A percentile compares a stretch with the other conserved stretches of the same genome.
Conservation (phyloP, 176 grass and related monocot genomes). For the Musa beccarii region DNA sequence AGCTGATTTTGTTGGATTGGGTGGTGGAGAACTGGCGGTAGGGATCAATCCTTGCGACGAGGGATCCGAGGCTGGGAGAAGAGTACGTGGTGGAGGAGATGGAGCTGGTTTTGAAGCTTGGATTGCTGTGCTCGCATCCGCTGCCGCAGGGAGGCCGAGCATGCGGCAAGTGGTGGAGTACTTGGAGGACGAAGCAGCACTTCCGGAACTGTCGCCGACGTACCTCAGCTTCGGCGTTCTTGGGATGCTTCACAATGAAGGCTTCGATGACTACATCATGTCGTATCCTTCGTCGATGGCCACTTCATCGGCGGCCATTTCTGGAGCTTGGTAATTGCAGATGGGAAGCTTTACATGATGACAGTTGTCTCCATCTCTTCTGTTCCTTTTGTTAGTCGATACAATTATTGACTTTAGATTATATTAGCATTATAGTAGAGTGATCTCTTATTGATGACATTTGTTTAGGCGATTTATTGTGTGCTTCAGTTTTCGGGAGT, state of each 20-base stretch:
- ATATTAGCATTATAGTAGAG: too few relatives aligned
- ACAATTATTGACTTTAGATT: too few relatives aligned
- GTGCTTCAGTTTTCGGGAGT: too few relatives aligned
- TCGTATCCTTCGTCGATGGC: not conserved
- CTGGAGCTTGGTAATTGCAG: not conserved
- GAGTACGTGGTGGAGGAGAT: constrained; percentile 3
- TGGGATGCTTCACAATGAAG: constrained; percentile 12
- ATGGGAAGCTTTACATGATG: not conserved
- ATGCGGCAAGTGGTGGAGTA: constrained; percentile 30
- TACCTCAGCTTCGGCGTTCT: constrained; percentile 9
- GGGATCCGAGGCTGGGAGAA: constrained; percentile 1
- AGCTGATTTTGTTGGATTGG: constrained; percentile 5
- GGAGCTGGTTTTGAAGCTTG: constrained; percentile 16
- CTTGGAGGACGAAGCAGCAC: constrained; percentile 8
- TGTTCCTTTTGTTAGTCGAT: too few relatives aligned
- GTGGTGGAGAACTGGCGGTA: constrained; percentile 8
- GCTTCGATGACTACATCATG: not conserved
- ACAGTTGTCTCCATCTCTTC: constrained; percentile 5
- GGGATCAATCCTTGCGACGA: not conserved
- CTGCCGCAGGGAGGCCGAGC: constrained; percentile 19
- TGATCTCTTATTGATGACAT: too few relatives aligned
- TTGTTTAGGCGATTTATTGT: too few relatives aligned
- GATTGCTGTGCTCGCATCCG: constrained; percentile 40
- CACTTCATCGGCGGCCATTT: not conserved
- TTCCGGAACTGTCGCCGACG: constrained; percentile 19